Evolutionary conservation across 2,329 filamentous ascomycete genomes (phyloP).

Genomic region (Conoideocrella luteorostrata): DNA sequence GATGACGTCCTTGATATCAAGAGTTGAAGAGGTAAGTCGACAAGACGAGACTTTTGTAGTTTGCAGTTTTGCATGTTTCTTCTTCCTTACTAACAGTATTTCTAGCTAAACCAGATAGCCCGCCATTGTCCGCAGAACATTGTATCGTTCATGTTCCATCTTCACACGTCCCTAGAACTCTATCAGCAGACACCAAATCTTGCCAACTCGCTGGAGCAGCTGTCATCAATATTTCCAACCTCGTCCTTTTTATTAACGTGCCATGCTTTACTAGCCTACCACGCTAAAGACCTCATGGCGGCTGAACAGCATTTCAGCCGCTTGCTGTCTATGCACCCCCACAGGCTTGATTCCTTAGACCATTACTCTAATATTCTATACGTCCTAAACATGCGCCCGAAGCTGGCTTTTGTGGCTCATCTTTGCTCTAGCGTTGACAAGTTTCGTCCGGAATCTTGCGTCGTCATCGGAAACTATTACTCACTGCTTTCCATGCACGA

Average conservation of each 20-base stretch:
- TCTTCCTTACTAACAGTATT: too few relatives aligned
- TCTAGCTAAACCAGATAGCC: slow-evolving; percentile 63
- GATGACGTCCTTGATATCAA: slow-evolving; percentile 71
- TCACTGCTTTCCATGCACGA: slow-evolving; percentile 90
- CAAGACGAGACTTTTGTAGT: too few relatives aligned
- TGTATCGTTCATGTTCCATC: slow-evolving; percentile 88
- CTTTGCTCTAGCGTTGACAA: slow-evolving; percentile 88
- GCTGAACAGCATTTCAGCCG: slow-evolving; percentile 68
- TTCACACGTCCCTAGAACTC: slow-evolving; percentile 84
- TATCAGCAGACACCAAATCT: slow-evolving; percentile 77
- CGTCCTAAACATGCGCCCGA: slow-evolving; percentile 80
- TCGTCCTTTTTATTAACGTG: slow-evolving; percentile 90
- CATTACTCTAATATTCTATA: slow-evolving; percentile 98
- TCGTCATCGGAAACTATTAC: slow-evolving; percentile 96
- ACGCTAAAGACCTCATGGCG: slow-evolving; percentile 72
- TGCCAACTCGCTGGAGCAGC: slow-evolving; percentile 66
- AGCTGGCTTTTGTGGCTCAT: slow-evolving; percentile 87
- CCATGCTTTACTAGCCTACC: slow-evolving; percentile 80
- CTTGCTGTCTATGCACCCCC: slow-evolving; percentile 66
- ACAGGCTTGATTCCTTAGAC: slow-evolving; percentile 81
- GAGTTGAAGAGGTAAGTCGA: slow-evolving; percentile 77
- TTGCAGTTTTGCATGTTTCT: too few relatives aligned
- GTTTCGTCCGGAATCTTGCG: slow-evolving; percentile 94
- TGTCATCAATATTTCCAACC: slow-evolving; percentile 76
- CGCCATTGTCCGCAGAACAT: slow-evolving; percentile 79